Evolutionary conservation across 345 rosid genomes (phyloP).

Genomic region (Xanthoceras sorbifolium): DNA sequence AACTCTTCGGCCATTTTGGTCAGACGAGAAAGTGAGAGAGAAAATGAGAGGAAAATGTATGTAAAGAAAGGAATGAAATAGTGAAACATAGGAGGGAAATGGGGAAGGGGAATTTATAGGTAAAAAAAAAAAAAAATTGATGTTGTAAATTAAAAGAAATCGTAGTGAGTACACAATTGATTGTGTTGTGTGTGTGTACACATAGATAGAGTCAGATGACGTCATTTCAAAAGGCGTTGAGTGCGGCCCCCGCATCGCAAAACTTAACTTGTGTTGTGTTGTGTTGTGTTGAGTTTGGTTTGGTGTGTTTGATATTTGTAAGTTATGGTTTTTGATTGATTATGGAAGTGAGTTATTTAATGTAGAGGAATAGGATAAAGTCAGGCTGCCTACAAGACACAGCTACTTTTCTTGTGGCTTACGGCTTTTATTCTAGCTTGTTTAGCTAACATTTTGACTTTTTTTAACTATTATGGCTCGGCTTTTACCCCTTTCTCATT

Average conservation of each 20-base stretch:
- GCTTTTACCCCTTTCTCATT: too few species aligned
- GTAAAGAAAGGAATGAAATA: background rate
- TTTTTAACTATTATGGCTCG: slow-evolving; percentile 10
- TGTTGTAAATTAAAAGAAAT: slow-evolving; percentile 24
- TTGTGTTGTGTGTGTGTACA: slow-evolving; percentile 24
- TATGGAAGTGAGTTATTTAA: too few species aligned
- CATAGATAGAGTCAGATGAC: slow-evolving; percentile 34
- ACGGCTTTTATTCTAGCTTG: slow-evolving; percentile 18
- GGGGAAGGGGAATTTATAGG: slow-evolving; percentile 18
- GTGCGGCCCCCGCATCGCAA: slow-evolving; percentile 51
- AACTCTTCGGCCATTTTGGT: slow-evolving; percentile 52
- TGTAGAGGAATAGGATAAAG: background rate
- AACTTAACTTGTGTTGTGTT: background rate
- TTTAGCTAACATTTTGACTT: slow-evolving; percentile 20
- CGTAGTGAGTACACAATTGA: slow-evolving; percentile 34
- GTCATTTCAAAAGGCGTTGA: slow-evolving; percentile 44
- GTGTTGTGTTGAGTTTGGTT: background rate
- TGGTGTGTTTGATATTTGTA: background rate
- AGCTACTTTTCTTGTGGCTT: slow-evolving; percentile 16
- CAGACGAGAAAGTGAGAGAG: background rate
- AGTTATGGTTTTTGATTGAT: background rate
- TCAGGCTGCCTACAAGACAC: slow-evolving; percentile 1
- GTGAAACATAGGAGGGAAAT: background rate
- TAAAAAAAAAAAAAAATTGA: too few species aligned
- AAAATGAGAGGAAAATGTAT: background rate